A percentile compares a stretch with the other conserved stretches of the same genome.
These are phyloP conservation scores for Penicillium corylophilum DNA, from an alignment of 2,329 filamentous ascomycete species.

Conservation along the genomic window DNA sequence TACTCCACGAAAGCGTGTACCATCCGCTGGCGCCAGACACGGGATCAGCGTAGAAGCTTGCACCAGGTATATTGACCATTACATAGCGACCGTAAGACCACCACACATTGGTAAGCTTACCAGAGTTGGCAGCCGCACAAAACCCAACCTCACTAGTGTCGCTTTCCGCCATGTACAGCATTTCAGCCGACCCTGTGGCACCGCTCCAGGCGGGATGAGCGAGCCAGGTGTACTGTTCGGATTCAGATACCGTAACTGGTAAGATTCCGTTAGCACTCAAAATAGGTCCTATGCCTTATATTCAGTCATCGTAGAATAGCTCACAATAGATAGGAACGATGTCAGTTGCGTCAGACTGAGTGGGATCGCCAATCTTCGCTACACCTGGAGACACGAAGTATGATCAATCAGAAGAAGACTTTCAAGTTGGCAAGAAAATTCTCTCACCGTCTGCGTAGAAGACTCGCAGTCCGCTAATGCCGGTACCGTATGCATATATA, in stretches of 20 bases:
- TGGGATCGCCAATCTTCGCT: conserved; percentile 8
- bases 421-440: not conserved
- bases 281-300: not conserved
- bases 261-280: not conserved
- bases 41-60: conserved; percentile 14
- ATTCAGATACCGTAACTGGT: conserved; percentile 2
- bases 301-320: not conserved
- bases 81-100: conserved; percentile 15
- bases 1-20: conserved; percentile 15
- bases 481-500: conserved; percentile 14
- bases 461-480: conserved; percentile 15
- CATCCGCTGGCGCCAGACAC: conserved; percentile 5
- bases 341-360: conserved; percentile 1
- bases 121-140: not conserved
- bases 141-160: conserved; percentile 9
- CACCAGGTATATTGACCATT: conserved; percentile 8
- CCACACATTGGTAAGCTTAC: conserved; percentile 12
- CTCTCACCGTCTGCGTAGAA: conserved; percentile 12
- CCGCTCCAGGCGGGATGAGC: conserved; percentile 4
- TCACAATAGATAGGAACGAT: conserved; percentile 11
- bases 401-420: not conserved
- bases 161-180: conserved; percentile 7
- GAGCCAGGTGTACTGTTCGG: conserved; percentile 8
- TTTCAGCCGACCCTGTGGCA: conserved; percentile 2
- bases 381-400: conserved; percentile 2